Evolutionary conservation across 768 basidiomycete genomes (phyloP).

Genomic region (Leccinum disarticulatum): DNA sequence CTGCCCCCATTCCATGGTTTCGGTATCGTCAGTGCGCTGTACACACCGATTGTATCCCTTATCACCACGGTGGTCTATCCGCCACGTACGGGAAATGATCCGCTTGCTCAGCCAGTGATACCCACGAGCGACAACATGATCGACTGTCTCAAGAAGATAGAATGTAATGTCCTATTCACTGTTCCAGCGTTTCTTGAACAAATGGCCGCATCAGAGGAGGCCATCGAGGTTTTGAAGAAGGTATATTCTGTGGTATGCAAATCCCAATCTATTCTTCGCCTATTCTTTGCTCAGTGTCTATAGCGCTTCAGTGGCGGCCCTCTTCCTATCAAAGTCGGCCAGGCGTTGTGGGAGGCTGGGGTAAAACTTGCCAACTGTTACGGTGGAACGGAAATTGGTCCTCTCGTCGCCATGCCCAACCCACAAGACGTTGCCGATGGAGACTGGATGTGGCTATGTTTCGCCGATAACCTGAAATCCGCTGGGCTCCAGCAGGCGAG

Average conservation of each 20-base stretch:
- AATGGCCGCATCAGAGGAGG: slow-evolving; percentile 31
- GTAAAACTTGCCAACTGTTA: slow-evolving; percentile 35
- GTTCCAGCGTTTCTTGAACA: slow-evolving; percentile 41
- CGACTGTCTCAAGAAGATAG: slow-evolving; percentile 30
- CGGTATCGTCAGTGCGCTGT: slow-evolving; percentile 19
- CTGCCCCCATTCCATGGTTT: slow-evolving; percentile 31
- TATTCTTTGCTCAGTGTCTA: too few relatives aligned
- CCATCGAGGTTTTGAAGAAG: slow-evolving; percentile 25
- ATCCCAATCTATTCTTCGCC: background rate
- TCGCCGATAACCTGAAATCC: slow-evolving; percentile 22
- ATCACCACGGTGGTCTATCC: slow-evolving; percentile 25
- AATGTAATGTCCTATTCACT: slow-evolving; percentile 31
- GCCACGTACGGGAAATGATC: slow-evolving; percentile 22
- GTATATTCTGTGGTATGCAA: slow-evolving; percentile 32
- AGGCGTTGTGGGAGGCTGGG: slow-evolving; percentile 34
- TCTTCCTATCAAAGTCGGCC: slow-evolving; percentile 35
- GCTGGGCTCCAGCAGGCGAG: slow-evolving; percentile 35
- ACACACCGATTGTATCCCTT: slow-evolving; percentile 18
- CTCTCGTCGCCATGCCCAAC: background rate
- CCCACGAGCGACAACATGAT: slow-evolving; percentile 43
- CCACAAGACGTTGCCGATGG: slow-evolving; percentile 17
- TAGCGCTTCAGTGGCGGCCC: slow-evolving; percentile 37
- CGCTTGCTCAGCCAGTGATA: slow-evolving; percentile 30
- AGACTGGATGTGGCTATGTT: slow-evolving; percentile 39
- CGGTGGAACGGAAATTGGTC: slow-evolving; percentile 36